Evolutionary conservation across 371 early-diverging fungal genomes (phyloP), one percentile per base, ranked within the genome.

Genomic region (Umbelopsis sp.): DNA sequence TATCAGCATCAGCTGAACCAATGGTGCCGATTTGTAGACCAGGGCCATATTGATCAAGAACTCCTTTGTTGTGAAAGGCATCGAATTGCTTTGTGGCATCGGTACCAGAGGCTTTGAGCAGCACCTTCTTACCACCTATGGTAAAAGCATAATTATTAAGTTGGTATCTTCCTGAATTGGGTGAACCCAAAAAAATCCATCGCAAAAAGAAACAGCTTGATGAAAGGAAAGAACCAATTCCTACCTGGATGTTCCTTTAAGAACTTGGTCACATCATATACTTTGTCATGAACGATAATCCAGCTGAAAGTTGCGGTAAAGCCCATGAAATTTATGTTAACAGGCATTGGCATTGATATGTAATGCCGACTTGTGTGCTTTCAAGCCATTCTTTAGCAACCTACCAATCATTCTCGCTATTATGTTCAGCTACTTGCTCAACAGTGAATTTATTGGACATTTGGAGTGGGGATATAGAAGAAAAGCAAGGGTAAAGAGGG

Each of bases 21-120:
- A 86, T 62, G 48, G 53, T 71, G 38, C 86, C 86, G 62, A 86
- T 80, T 63, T 69, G 72, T 41, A 84, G 72, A 14, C 78, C 69
- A 12, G 77, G 74, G 14, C 80, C 77, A 20, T 80, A 83, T 68
- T 86, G 80, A 63, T 79, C 82, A 29, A 86, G 76, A n/a, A 84
- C 74, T 37, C 75, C 63, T 32, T 48, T 38, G 57, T 86, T 86
- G 82, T 94, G 94, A 77, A 93, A 91, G 72, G 87, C 83, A 69
- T 90, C 88, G 75, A 94, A 94, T 72, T 92, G 91, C 79, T 92
- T 91, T 62, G 91, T 82, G 62, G 93, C 93, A 74, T 95, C 95
- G 25, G 74, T 82, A 45, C 95, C 95, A 22, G 90, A 91, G 44
- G 89, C 88, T 76, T 87, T 89, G 29, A 90, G 72, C 20, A 91